Evolutionary conservation across 305 asterid genomes (phyloP), one percentile per base, ranked within the genome.

Genomic region (Coffea humblotiana): DNA sequence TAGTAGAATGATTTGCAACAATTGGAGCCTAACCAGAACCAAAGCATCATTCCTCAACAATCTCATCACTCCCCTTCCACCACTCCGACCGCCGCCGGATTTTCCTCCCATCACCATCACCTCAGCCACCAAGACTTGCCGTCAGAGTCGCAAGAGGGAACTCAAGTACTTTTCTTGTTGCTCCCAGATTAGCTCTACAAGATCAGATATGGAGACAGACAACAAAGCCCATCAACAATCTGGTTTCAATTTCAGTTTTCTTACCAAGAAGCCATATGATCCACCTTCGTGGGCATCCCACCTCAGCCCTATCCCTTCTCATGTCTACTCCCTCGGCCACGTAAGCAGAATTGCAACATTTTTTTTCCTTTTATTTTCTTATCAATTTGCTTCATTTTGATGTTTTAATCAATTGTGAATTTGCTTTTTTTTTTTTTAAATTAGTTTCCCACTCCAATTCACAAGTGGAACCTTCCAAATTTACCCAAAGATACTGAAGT

Each of bases 401-500:
- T 77, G 43, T 25, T 75, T 74, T 52, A 29, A 25, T 73, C 71
- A 49, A 9, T 79, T 66, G 15, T 71, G n/a, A 0, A 71, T 65
- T 23, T 11, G 29, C 2, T 77, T 74, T 32, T 32, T 32, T 32
- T 29, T 32, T 32, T 32, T 68, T 52, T 4, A 43, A 16, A 21
- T 63, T 73, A 95, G 99, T 89, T 93, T 81, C 98, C 99, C 0
- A 93, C 97, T 81, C 99, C 99, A 75, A 90, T 95, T 85, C 98
- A 95, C 90, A 86, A 85, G 78, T 95, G 99, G 99, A 90, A 88
- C 81, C 93, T 95, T 75, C 99, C 98, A n/a, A 90, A 92, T 91
- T 83, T 95, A 88, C 98, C 98, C 13, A 89, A 86, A 82, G 74
- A 88, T 77, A 92, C 97, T 29, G 92, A 93, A 87, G 95, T 95